Evolutionary conservation across 495 filamentous ascomycete genomes (phyloP).

Genomic region (Xylaria castorea): DNA sequence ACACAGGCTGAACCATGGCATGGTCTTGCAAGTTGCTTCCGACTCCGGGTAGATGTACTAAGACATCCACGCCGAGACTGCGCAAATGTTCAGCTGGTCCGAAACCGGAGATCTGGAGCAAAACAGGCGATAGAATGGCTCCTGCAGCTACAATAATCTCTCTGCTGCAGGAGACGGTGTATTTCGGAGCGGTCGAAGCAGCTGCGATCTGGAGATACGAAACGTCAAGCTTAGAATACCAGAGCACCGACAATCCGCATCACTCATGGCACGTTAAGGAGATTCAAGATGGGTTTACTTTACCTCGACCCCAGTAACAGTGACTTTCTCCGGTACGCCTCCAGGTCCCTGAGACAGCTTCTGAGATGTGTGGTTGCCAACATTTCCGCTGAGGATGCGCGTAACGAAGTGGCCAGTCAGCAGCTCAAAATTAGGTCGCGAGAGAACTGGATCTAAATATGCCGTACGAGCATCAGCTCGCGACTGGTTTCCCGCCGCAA

Average conservation of each 20-base stretch:
- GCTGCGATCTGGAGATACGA: slow-evolving; percentile 36
- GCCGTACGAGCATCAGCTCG: slow-evolving; percentile 59
- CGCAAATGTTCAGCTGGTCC: slow-evolving; percentile 46
- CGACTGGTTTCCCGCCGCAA: slow-evolving; percentile 54
- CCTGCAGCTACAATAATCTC: slow-evolving; percentile 65
- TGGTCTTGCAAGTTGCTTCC: slow-evolving; percentile 52
- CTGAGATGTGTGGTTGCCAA: slow-evolving; percentile 35
- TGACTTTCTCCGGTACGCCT: not conserved
- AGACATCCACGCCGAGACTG: slow-evolving; percentile 38
- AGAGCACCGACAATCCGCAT: not conserved
- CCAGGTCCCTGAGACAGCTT: slow-evolving; percentile 35
- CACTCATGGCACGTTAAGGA: not conserved
- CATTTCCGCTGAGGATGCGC: slow-evolving; percentile 40
- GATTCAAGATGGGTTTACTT: not conserved
- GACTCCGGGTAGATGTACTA: slow-evolving; percentile 48
- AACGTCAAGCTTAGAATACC: slow-evolving; percentile 33
- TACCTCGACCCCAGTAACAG: slow-evolving; percentile 21
- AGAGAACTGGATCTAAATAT: slow-evolving; percentile 50
- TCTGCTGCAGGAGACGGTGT: slow-evolving; percentile 37
- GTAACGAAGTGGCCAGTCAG: slow-evolving; percentile 54
- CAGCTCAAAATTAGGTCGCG: slow-evolving; percentile 54
- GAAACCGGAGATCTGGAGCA: slow-evolving; percentile 66
- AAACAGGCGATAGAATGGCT: slow-evolving; percentile 56
- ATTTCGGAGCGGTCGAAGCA: slow-evolving; percentile 25
- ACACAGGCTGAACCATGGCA: slow-evolving; percentile 41